Percentiles rank a stretch among this genome's conserved stretches.
Evolutionary conservation across 2,329 filamentous ascomycete species (phyloP).

Genomic region (Acrodontium crateriforme): DNA sequence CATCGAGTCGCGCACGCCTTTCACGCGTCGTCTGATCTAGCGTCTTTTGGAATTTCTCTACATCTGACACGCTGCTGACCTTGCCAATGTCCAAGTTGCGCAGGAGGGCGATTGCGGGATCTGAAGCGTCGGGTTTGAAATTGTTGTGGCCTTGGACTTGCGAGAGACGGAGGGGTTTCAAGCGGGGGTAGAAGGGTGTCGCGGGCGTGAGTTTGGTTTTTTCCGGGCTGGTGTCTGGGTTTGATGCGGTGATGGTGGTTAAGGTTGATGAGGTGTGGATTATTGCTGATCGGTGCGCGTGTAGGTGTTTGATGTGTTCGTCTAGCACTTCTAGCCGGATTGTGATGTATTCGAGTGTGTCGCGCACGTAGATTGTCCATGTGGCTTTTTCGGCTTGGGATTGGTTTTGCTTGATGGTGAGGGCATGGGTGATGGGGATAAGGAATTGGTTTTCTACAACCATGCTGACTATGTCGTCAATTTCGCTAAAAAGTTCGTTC

Average conservation of each 20-base stretch:
- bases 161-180: constrained; percentile 19
- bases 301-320: constrained; percentile 15
- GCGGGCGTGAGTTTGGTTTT: constrained; percentile 1
- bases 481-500: constrained; percentile 55
- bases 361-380: constrained; percentile 30
- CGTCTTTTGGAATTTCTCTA: constrained; percentile 8
- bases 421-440: constrained; percentile 40
- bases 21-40: constrained; percentile 20
- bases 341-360: constrained; percentile 29
- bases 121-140: constrained; percentile 16
- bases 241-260: constrained; percentile 12
- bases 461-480: constrained; percentile 57
- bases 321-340: constrained; percentile 17
- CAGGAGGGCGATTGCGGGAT: constrained; percentile 17
- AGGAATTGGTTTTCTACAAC: constrained; percentile 54
- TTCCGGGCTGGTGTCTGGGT: constrained; percentile 14
- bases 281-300: constrained; percentile 13
- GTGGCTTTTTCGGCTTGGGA: constrained; percentile 21
- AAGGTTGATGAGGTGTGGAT: constrained; percentile 11
- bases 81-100: constrained; percentile 18
- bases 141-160: too few species aligned
- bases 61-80: constrained; percentile 9
- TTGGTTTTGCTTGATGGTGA: constrained; percentile 24
- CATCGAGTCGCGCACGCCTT: constrained; percentile 20
- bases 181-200: constrained; percentile 6